These are phyloP conservation scores for Salix suchowensis DNA, from an alignment of 345 rosid genomes.

Conservation along the genomic window DNA sequence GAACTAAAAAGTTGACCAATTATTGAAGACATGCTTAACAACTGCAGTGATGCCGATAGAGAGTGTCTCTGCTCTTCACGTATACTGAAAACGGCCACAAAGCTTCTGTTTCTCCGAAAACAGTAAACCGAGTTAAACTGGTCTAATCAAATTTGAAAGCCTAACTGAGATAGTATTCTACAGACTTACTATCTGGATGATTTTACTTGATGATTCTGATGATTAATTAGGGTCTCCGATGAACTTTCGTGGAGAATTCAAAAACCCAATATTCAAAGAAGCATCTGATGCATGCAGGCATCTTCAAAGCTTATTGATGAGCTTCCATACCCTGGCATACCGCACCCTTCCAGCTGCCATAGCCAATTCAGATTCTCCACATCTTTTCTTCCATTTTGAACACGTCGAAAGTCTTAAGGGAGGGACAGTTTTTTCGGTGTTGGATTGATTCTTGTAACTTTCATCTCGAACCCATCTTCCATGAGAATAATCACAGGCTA, in stretches of 20 bases:
- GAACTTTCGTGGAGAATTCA: too few relatives aligned
- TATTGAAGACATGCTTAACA: not conserved
- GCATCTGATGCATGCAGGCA: not conserved
- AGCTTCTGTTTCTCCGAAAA: not conserved
- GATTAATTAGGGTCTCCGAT: not conserved
- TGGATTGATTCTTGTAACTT: slow-evolving; percentile 18
- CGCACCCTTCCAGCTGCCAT: slow-evolving; percentile 80
- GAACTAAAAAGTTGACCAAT: too few relatives aligned
- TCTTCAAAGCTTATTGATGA: not conserved
- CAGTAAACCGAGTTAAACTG: not conserved
- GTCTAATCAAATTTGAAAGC: not conserved
- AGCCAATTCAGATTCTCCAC: slow-evolving; percentile 66
- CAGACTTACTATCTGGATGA: not conserved
- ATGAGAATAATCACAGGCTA: slow-evolving; percentile 48
- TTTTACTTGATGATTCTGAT: too few relatives aligned
- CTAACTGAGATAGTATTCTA: not conserved
- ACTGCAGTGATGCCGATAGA: not conserved
- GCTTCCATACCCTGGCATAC: slow-evolving; percentile 60
- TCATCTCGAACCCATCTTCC: slow-evolving; percentile 70
- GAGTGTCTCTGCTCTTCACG: not conserved
- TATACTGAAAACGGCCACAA: not conserved
- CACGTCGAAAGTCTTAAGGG: slow-evolving; percentile 81
- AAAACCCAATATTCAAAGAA: not conserved
- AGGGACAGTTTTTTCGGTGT: slow-evolving; percentile 56
- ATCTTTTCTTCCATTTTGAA: slow-evolving; percentile 55